Base-by-base conservation (phyloP, 441 rosid species). In the Dalechampia spathulata region DNA sequence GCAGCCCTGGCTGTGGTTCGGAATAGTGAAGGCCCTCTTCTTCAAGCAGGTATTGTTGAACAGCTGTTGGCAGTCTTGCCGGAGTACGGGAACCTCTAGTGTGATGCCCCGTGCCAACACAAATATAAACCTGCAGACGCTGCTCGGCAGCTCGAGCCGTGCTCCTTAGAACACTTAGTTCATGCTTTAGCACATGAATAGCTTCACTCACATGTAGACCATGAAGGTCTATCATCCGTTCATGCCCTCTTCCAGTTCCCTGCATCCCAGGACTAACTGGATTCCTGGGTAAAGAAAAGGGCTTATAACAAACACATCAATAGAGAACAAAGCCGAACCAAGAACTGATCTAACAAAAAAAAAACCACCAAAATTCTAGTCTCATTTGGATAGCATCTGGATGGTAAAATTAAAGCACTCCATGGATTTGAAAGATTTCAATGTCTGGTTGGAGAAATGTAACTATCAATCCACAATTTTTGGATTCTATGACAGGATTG, bases 81-180 rank as follows among this genome's bases (percentile, higher is more conserved):
- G 90, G 89, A 20, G 99, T 87, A 38, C 91, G 87, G 15, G 93
- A 66, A 46, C 99, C 99, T 49, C 87, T 80, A 30, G 96, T 82
- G 76, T 93, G 95, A 68, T 93, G 97, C 9, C 97, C 97, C 2
- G 97, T 87, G 37, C 99, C 99, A n/a, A 93, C 99, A 34, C 87
- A 87, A 63, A 93, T 83, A 66, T 81, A 85, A 38, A 93, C 82
- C 66, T 85, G 97, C 60, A 93, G 77, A 34, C 86, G 88, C 77
- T 89, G 90, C 40, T 82, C 90, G 1, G 87, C 76, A 48, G 85
- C 87, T 48, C 80, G 67, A 44, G 90, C 95, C n/a, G 78, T 78
- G 71, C 83, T 81, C 76, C 86, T 82, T 60, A 87, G 66, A 49
- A 82, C 78, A 45, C 78, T 76, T 20, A 90, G 76, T 63, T 90